Base-by-base conservation (phyloP, 768 basidiomycete species). In the Macrolepiota fuliginosa region DNA sequence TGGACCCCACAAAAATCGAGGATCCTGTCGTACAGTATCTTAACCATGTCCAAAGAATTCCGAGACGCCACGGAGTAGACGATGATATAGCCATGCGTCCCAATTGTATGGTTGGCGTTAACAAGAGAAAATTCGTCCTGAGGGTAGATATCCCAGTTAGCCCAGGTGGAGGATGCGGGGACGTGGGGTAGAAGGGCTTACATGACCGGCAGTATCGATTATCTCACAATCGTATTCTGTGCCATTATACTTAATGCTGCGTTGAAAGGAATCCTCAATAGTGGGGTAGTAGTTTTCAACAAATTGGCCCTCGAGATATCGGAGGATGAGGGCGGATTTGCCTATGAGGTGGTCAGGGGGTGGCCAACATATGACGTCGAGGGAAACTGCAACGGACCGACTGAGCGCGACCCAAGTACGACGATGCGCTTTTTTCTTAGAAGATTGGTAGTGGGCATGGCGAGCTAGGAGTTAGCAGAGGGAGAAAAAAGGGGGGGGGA, bases 181-280 rank as follows among this genome's bases (percentile, higher is more conserved):
- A 32, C 54, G 60, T 56, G 58, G 60, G 61, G 36, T 47, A 42
- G 73, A 84, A 63, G 42, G 29, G 32, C 58, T 27, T 59, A 93
- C 94, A 83, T 96, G 94, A 37, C 96, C 96, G 36, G 95, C 95
- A 56, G 93, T 96, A 75, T 97, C 95, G 67, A 96, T 89, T 74
- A 98, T 91, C 78, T 96, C 92, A 77, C 93, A 94, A 63, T 92
- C 86, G 69, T 91, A 96, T 63, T 94, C 90, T 19, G 82, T 78
- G 56, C 94, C 94, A 54, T 90, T 88, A 77, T 88, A 85, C 66
- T 79, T 82, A 71, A 97, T 82, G 58, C 79, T 82, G 78, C 94
- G 95, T 60, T 82, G 78, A 69, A 88, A 88, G 25, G 87, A 88
- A 67, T 78, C 84, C 74, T 96, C 94, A 72, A 95, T 94, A 63